Evolutionary conservation across 495 filamentous ascomycete species (phyloP).

Genomic region (Corynascus novoguineensis): DNA sequence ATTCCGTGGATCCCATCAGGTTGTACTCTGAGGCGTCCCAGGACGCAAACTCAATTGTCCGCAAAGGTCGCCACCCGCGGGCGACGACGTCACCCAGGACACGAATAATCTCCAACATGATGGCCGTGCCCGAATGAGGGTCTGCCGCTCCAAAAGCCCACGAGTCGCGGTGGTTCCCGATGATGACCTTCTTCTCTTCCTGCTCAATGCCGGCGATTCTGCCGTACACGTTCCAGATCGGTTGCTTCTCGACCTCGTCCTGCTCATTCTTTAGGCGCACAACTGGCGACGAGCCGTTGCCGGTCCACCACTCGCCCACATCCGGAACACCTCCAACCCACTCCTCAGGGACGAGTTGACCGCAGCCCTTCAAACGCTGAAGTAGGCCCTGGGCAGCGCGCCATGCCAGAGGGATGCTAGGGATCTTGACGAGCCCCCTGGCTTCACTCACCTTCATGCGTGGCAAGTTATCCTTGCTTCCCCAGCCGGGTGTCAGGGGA

Average conservation of each 20-base stretch:
- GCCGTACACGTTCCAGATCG: constrained; percentile 87
- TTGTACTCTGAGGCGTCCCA: constrained; percentile 97
- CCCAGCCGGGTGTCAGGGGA: constrained; percentile 81
- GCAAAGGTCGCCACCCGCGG: constrained; percentile 82
- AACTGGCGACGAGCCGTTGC: constrained; percentile 64
- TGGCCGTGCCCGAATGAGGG: constrained; percentile 82
- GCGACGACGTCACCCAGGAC: constrained; percentile 71
- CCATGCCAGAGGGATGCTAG: constrained; percentile 83
- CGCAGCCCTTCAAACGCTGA: constrained; percentile 69
- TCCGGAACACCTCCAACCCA: constrained; percentile 75
- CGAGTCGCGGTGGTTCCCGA: constrained; percentile 91
- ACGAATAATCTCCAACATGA: constrained; percentile 80
- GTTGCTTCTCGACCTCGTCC: constrained; percentile 73
- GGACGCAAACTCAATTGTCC: constrained; percentile 88
- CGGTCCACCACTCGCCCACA: constrained; percentile 76
- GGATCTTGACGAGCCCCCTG: constrained; percentile 70
- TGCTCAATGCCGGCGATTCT: constrained; percentile 77
- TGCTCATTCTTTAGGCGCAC: constrained; percentile 85
- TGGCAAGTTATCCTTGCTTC: constrained; percentile 63
- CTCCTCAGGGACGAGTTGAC: constrained; percentile 59
- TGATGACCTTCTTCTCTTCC: constrained; percentile 74
- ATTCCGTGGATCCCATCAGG: constrained; percentile 88
- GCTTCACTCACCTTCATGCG: constrained; percentile 65
- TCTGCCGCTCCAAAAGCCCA: constrained; percentile 86
- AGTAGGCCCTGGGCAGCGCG: constrained; percentile 78